Evolutionary conservation across 2,329 filamentous ascomycete genomes (phyloP).

Genomic region (Ophioceras dolichostomum): DNA sequence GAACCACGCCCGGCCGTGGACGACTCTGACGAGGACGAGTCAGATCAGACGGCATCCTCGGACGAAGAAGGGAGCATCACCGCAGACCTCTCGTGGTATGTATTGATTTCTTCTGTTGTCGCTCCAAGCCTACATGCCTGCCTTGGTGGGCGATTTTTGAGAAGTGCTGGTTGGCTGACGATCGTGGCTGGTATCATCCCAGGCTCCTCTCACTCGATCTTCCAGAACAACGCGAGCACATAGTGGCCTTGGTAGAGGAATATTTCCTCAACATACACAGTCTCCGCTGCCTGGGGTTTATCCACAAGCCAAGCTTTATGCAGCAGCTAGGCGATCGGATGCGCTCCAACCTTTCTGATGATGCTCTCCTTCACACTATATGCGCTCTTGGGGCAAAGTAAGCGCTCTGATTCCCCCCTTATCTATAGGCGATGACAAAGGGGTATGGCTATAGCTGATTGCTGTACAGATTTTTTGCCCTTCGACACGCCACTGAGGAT

Average conservation of each 20-base stretch:
- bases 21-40: too few species aligned
- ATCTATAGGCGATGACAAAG: too few species aligned
- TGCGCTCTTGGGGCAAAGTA: slow-evolving; percentile 9
- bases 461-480: neutral
- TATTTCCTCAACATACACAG: slow-evolving; percentile 11
- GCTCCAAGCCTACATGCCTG: too few species aligned
- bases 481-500: slow-evolving; percentile 1
- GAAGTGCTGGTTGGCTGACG: neutral
- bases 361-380: slow-evolving; percentile 5
- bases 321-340: slow-evolving; percentile 6
- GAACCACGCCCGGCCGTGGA: too few species aligned
- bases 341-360: neutral
- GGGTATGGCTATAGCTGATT: neutral
- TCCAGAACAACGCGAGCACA: neutral
- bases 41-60: neutral
- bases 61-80: neutral
- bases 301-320: slow-evolving; percentile 11
- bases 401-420: too few species aligned
- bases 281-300: slow-evolving; percentile 11
- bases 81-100: neutral
- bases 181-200: neutral
- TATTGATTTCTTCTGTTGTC: neutral
- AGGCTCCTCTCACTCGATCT: slow-evolving; percentile 1
- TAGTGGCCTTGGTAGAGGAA: slow-evolving; percentile 8
- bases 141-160: too few species aligned